Evolutionary conservation across 352 stramenopile genomes (phyloP).

Genomic region (Phytophthora fragariae): DNA sequence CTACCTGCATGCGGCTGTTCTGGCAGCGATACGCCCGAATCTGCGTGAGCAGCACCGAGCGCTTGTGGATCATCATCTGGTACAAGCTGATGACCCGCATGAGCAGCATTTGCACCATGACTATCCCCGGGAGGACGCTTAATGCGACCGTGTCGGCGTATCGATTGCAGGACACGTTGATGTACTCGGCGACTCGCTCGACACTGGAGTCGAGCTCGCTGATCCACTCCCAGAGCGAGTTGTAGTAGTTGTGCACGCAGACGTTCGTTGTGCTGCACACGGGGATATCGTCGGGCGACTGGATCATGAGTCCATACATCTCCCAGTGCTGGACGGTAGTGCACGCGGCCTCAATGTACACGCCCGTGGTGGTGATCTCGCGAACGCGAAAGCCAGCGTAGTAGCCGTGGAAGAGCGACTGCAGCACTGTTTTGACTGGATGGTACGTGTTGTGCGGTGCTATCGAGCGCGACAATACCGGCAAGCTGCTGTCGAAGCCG

Average conservation of each 20-base stretch:
- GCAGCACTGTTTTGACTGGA: constrained; percentile 9
- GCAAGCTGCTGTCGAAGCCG: constrained; percentile 23
- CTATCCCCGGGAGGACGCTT: too few relatives aligned
- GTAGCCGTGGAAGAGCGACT: constrained; percentile 15
- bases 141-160: too few relatives aligned
- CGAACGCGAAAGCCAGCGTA: background rate
- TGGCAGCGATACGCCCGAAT: too few relatives aligned
- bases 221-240: constrained; percentile 19
- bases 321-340: background rate
- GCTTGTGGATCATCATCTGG: too few relatives aligned
- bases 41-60: too few relatives aligned
- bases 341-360: background rate
- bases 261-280: background rate
- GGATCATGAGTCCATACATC: background rate
- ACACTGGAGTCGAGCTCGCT: background rate
- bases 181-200: constrained; percentile 4
- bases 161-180: background rate
- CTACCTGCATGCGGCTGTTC: too few relatives aligned
- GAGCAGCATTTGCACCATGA: too few relatives aligned
- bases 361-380: background rate
- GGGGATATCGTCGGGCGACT: constrained; percentile 1
- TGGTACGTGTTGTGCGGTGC: constrained; percentile 20
- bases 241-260: background rate
- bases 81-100: too few relatives aligned
- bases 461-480: constrained; percentile 11